Conservation (phyloP, 805 yeast species). For the Candida golubevii region DNA sequence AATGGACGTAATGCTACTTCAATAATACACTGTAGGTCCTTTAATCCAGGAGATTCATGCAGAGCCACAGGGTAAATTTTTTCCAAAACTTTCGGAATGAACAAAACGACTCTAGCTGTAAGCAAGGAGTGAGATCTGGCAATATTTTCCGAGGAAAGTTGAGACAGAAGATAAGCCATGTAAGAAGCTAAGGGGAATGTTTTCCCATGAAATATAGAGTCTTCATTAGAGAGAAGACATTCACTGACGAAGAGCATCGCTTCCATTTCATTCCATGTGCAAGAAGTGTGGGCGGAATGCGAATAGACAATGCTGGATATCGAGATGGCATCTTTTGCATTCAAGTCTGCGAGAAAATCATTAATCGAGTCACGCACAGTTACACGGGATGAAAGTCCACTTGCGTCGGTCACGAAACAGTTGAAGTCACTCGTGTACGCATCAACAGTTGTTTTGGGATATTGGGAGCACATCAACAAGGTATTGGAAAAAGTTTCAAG, state of each 20-base stretch:
- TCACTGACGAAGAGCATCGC: slow-evolving; percentile 39
- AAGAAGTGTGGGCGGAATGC: neutral
- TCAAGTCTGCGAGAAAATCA: slow-evolving; percentile 52
- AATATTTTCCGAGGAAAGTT: neutral
- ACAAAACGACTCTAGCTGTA: slow-evolving; percentile 44
- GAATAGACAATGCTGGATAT: slow-evolving; percentile 2
- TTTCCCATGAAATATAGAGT: slow-evolving; percentile 17
- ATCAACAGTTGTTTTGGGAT: slow-evolving; percentile 41
- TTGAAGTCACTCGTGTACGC: slow-evolving; percentile 63
- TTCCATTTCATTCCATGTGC: slow-evolving; percentile 25
- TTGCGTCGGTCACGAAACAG: slow-evolving; percentile 64
- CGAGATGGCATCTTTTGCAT: slow-evolving; percentile 34
- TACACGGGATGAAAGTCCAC: slow-evolving; percentile 54
- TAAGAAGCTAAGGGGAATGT: slow-evolving; percentile 13
- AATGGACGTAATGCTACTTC: neutral
- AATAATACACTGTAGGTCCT: slow-evolving; percentile 2
- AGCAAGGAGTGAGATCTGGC: slow-evolving; percentile 32
- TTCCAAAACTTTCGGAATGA: slow-evolving; percentile 55
- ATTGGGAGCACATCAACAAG: slow-evolving; percentile 35
- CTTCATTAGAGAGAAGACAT: slow-evolving; percentile 41
- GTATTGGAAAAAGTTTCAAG: slow-evolving; percentile 17
- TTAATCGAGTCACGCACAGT: slow-evolving; percentile 58
- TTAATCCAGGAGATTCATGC: slow-evolving; percentile 11
- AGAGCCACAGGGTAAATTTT: slow-evolving; percentile 40
- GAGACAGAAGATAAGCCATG: slow-evolving; percentile 6